phyloP scores from a whole-genome alignment of 768 basidiomycete genomes.

The Candolleomyces eurysporus region DNA sequence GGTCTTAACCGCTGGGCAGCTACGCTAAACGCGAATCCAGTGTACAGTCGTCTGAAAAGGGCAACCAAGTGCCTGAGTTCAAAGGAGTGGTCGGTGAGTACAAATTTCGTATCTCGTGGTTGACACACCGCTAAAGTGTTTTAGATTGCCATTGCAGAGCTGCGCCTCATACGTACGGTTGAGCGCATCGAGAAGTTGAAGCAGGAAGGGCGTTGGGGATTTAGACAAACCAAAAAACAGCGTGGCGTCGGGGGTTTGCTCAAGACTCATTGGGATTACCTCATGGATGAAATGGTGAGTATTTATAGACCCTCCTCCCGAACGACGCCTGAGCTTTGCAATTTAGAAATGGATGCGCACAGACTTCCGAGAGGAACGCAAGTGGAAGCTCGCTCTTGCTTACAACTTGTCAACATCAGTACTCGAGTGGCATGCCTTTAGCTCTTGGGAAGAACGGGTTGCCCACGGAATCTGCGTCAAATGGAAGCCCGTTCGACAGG shows the following conservation, averaged over 20 bases:
- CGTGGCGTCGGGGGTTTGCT: constrained; percentile 68
- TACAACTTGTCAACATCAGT: constrained; percentile 80
- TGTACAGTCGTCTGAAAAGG: constrained; percentile 65
- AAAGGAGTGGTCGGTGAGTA: constrained; percentile 80
- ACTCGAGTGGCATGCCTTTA: constrained; percentile 83
- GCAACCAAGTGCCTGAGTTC: constrained; percentile 78
- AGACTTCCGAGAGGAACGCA: constrained; percentile 92
- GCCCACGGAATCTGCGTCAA: constrained; percentile 64
- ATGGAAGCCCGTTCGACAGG: constrained; percentile 45
- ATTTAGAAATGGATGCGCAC: constrained; percentile 92
- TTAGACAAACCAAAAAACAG: constrained; percentile 94
- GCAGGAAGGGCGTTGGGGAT: constrained; percentile 79
- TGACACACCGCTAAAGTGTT: constrained; percentile 1
- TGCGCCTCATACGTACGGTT: constrained; percentile 74
- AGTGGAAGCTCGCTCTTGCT: constrained; percentile 88
- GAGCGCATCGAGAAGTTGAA: constrained; percentile 86
- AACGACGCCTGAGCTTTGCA: neutral
- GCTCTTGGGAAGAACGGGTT: constrained; percentile 60
- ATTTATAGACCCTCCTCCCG: no score
- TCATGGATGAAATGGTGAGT: constrained; percentile 93
- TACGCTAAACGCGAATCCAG: constrained; percentile 71
- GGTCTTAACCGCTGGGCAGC: constrained; percentile 75
- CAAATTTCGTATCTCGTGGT: neutral
- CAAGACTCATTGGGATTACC: constrained; percentile 93
- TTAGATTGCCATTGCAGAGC: constrained; percentile 76